These are phyloP conservation scores for Heterobasidion irregulare DNA, from an alignment of 1,284 basidiomycete species.

Conservation along the genomic window DNA sequence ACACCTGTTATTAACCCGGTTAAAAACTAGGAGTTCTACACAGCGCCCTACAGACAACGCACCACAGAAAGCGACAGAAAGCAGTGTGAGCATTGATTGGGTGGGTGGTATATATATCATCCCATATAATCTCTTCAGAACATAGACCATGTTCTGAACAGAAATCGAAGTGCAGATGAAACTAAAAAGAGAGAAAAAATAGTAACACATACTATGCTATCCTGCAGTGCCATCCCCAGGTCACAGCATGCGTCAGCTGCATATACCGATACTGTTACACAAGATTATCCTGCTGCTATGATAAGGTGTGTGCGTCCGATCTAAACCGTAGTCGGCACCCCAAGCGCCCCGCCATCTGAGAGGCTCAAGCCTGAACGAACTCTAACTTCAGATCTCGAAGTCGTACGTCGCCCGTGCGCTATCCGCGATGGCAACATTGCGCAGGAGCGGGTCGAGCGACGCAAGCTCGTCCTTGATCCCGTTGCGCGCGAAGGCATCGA, in stretches of 20 bases:
- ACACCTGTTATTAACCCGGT: too few relatives aligned
- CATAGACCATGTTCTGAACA: too few relatives aligned
- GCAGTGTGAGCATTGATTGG: too few relatives aligned
- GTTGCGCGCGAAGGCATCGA: conserved; percentile 71
- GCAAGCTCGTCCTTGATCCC: conserved; percentile 77
- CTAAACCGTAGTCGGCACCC: background rate
- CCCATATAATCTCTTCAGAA: too few relatives aligned
- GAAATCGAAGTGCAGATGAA: too few relatives aligned
- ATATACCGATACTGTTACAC: background rate
- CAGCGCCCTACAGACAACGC: too few relatives aligned
- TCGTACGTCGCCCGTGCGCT: conserved; percentile 11
- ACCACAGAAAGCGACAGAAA: too few relatives aligned
- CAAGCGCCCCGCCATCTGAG: too few relatives aligned
- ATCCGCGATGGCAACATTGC: conserved; percentile 32
- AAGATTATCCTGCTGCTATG: background rate
- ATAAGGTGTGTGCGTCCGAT: background rate
- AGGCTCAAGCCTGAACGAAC: too few relatives aligned
- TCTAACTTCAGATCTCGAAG: conserved; percentile 6
- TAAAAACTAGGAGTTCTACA: too few relatives aligned
- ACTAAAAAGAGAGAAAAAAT: background rate
- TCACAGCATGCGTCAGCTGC: background rate
- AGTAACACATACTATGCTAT: background rate
- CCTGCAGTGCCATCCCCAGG: too few relatives aligned
- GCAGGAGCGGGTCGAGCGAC: conserved; percentile 67
- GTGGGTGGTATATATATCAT: too few relatives aligned